Percentiles rank a stretch among this genome's conserved stretches.
Conservation (phyloP, 371 early-diverging fungal species). For the Lichtheimia ornata region DNA sequence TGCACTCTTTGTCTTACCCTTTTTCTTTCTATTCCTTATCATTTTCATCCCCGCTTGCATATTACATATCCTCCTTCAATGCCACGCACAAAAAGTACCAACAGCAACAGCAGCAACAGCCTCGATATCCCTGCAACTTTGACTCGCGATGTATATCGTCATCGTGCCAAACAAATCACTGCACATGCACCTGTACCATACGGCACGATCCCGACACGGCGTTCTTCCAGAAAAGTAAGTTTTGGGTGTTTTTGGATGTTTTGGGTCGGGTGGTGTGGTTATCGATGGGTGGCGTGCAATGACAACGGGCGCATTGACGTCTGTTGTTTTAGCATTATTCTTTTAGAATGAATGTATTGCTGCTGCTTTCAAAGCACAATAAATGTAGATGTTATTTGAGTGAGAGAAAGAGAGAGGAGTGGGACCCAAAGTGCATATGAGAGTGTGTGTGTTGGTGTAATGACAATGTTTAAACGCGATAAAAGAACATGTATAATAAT, state of each 20-base stretch:
- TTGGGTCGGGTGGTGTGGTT: no score
- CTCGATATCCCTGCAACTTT: no score
- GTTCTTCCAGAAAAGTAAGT: conserved; percentile 7
- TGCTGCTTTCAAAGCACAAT: neutral
- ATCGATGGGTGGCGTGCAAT: no score
- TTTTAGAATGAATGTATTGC: conserved; percentile 9
- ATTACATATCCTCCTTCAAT: neutral
- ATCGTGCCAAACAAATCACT: conserved; percentile 12
- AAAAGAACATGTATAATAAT: no score
- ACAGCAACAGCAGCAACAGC: no score
- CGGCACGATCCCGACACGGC: conserved; percentile 27
- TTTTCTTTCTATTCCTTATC: neutral
- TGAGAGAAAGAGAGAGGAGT: neutral
- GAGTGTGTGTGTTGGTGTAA: no score
- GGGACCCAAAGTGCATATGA: neutral
- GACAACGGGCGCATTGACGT: no score
- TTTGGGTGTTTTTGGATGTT: neutral
- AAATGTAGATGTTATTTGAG: neutral
- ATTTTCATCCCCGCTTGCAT: neutral
- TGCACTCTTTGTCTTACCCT: neutral
- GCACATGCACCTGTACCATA: conserved; percentile 23
- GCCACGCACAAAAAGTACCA: no score
- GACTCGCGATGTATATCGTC: conserved; percentile 5
- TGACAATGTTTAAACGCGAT: no score
- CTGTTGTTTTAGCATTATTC: neutral